A percentile compares a stretch with the other conserved stretches of the same genome.
These are phyloP conservation scores for Aureobasidium sp. DNA, from an alignment of 2,329 filamentous ascomycete species.

Conservation along the genomic window DNA sequence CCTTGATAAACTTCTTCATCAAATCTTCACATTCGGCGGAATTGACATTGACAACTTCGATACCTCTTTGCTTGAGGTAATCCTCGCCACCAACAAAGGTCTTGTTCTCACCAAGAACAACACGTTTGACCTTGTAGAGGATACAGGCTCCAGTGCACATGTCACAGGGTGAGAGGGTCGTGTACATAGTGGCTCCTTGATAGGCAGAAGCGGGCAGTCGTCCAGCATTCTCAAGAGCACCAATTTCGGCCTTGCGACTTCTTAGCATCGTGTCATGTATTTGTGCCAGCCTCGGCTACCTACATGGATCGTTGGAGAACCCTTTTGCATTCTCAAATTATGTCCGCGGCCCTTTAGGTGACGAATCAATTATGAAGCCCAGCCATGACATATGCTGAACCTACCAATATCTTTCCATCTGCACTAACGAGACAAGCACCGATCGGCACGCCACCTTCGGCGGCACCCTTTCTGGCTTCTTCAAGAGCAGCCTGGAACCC, in stretches of 20 bases:
- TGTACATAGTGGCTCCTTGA: slow-evolving; percentile 61
- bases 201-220: slow-evolving; percentile 63
- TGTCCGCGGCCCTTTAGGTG: slow-evolving; percentile 53
- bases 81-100: slow-evolving; percentile 68
- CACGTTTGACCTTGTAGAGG: slow-evolving; percentile 65
- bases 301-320: slow-evolving; percentile 65
- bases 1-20: slow-evolving; percentile 65
- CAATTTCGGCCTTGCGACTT: slow-evolving; percentile 59
- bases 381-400: not conserved
- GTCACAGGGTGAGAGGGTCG: slow-evolving; percentile 70
- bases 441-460: slow-evolving; percentile 40
- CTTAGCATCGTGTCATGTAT: not conserved
- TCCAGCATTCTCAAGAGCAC: slow-evolving; percentile 67
- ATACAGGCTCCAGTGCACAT: slow-evolving; percentile 77
- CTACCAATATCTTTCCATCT: slow-evolving; percentile 57
- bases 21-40: slow-evolving; percentile 58
- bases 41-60: slow-evolving; percentile 67
- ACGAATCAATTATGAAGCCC: not conserved
- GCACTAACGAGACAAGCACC: slow-evolving; percentile 54
- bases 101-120: slow-evolving; percentile 72
- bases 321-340: slow-evolving; percentile 69
- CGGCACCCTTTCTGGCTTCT: slow-evolving; percentile 48
- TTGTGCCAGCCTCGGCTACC: slow-evolving; percentile 16
- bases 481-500: slow-evolving; percentile 54
- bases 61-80: slow-evolving; percentile 58